Conservation (phyloP, 495 filamentous ascomycete species). For the Daldinia caldariorum region DNA sequence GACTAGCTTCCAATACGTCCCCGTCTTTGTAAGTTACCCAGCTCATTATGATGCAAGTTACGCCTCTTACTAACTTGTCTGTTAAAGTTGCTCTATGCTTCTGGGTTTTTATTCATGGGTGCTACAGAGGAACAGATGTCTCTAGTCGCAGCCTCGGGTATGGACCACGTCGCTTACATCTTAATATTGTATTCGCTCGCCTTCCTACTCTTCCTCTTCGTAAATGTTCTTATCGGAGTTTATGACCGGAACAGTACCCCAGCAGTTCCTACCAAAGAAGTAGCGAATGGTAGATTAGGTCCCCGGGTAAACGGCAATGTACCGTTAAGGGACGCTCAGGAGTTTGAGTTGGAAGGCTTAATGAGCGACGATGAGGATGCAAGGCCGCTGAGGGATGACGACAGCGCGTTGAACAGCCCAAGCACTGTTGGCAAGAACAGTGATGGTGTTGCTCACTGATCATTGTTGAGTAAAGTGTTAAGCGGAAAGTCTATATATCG, state of each 20-base stretch:
- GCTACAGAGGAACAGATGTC: conserved; percentile 96
- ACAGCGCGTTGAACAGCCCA: conserved; percentile 50
- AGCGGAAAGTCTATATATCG: not conserved
- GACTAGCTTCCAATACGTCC: conserved; percentile 92
- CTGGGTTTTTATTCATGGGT: conserved; percentile 96
- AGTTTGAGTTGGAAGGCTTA: conserved; percentile 89
- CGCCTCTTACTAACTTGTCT: conserved; percentile 19
- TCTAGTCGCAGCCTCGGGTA: conserved; percentile 72
- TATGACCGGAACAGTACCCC: conserved; percentile 69
- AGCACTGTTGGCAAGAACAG: conserved; percentile 53
- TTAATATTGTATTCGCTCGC: conserved; percentile 90
- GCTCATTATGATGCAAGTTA: not conserved
- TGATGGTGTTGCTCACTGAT: conserved; percentile 39
- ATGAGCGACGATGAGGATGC: conserved; percentile 76
- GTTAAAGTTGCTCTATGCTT: conserved; percentile 84
- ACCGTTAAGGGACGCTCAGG: conserved; percentile 77
- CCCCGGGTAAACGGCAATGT: conserved; percentile 66
- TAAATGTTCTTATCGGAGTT: conserved; percentile 82
- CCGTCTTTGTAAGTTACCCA: conserved; percentile 76
- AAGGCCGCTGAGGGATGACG: conserved; percentile 41
- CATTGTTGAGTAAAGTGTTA: not conserved
- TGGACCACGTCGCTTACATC: conserved; percentile 91
- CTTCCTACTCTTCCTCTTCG: conserved; percentile 90
- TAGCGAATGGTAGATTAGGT: conserved; percentile 42
- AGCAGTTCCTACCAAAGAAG: conserved; percentile 43